Conservation (phyloP, 768 basidiomycete genomes). For the Austroboletus eburneus region DNA sequence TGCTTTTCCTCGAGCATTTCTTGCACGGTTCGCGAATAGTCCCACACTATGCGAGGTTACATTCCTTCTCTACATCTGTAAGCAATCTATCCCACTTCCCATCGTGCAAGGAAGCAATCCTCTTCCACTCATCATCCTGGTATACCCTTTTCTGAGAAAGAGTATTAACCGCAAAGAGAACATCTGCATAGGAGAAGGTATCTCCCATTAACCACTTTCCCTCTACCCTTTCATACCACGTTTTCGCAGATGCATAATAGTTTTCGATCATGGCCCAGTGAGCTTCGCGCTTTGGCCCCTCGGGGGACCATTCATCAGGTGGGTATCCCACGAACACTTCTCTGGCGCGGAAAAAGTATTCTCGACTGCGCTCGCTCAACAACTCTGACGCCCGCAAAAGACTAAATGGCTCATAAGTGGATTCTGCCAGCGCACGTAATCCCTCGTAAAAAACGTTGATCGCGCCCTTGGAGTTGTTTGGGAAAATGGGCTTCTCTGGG, state of each 20-base stretch:
- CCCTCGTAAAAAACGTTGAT: not conserved
- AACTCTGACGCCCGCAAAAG: not conserved
- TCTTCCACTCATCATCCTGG: constrained; percentile 25
- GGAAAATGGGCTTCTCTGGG: constrained; percentile 29
- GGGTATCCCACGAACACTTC: not conserved
- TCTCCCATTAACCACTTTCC: constrained; percentile 31
- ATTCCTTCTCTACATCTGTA: constrained; percentile 24
- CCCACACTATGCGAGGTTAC: constrained; percentile 17
- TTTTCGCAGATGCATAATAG: not conserved
- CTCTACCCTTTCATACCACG: not conserved
- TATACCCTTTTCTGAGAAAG: constrained; percentile 18
- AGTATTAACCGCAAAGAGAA: constrained; percentile 18
- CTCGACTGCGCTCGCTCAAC: not conserved
- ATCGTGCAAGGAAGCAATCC: constrained; percentile 21
- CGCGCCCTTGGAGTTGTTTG: constrained; percentile 11
- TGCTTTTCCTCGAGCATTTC: too few species aligned
- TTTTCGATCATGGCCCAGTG: not conserved
- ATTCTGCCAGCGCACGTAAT: not conserved
- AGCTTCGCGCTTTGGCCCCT: not conserved
- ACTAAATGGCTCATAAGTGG: not conserved
- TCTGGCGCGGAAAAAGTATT: not conserved
- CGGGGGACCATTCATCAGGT: not conserved
- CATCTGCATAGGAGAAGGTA: constrained; percentile 30
- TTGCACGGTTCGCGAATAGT: too few species aligned
- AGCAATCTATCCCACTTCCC: constrained; percentile 26